Conservation (phyloP, 768 basidiomycete genomes). For the Leucosporidium creatinivorum region DNA sequence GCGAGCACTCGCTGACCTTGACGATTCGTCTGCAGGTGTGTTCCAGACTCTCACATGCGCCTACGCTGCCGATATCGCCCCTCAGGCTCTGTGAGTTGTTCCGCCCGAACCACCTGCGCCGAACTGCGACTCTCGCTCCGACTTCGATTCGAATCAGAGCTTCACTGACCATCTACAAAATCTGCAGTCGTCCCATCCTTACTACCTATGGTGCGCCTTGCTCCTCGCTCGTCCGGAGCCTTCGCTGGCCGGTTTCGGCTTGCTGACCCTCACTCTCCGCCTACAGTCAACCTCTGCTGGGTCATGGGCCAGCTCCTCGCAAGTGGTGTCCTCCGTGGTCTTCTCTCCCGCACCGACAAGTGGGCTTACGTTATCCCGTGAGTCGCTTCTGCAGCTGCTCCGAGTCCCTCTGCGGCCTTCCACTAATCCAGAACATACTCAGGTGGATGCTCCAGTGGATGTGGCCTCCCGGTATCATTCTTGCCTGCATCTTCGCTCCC, state of each 20-base stretch:
- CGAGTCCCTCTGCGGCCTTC: conserved; percentile 8
- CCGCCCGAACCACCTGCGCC: too few relatives aligned
- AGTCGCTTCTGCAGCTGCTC: too few relatives aligned
- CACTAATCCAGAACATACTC: conserved; percentile 17
- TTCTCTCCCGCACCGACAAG: conserved; percentile 23
- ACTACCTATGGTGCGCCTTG: too few relatives aligned
- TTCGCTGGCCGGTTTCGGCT: too few relatives aligned
- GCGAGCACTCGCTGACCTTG: too few relatives aligned
- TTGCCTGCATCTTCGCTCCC: conserved; percentile 40
- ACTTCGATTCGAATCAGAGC: too few relatives aligned
- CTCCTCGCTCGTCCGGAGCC: too few relatives aligned
- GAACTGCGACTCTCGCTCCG: too few relatives aligned
- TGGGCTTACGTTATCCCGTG: conserved; percentile 34
- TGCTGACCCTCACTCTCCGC: conserved; percentile 31
- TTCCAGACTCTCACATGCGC: conserved; percentile 40
- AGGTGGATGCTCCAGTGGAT: conserved; percentile 34
- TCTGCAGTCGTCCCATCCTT: too few relatives aligned
- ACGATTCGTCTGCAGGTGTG: background rate
- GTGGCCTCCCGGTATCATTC: conserved; percentile 41
- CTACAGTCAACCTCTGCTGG: conserved; percentile 43
- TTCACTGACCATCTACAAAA: too few relatives aligned
- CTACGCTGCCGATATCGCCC: conserved; percentile 37
- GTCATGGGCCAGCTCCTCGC: conserved; percentile 37
- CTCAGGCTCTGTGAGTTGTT: conserved; percentile 13
- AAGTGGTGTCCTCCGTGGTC: conserved; percentile 36